Evolutionary conservation across 768 basidiomycete species (phyloP).

Genomic region (Trametes villosa): DNA sequence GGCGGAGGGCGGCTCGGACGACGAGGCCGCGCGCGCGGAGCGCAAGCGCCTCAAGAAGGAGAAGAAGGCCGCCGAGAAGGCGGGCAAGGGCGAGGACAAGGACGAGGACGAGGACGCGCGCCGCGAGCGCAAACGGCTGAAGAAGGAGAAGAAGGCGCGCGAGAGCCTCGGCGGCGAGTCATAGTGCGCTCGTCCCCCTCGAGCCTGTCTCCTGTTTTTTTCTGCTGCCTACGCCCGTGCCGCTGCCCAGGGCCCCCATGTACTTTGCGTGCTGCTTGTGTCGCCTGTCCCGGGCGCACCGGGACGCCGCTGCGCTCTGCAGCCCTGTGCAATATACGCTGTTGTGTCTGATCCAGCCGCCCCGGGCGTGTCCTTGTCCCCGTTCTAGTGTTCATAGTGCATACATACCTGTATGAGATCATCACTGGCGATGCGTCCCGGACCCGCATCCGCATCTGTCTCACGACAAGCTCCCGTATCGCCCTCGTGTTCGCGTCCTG

Average conservation of each 20-base stretch:
- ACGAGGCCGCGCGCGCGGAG: conserved; percentile 44
- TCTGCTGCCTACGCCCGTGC: neutral
- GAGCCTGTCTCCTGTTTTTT: neutral
- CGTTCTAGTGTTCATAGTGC: conserved; percentile 5
- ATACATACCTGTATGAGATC: conserved; percentile 16
- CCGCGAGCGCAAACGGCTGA: conserved; percentile 37
- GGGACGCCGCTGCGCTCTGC: neutral
- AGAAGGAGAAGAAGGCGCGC: conserved; percentile 42
- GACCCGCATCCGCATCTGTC: neutral
- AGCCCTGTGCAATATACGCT: conserved; percentile 18
- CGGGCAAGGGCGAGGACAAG: conserved; percentile 59
- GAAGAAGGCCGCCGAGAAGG: conserved; percentile 41
- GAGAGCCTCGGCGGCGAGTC: conserved; percentile 44
- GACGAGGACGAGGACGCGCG: conserved; percentile 42
- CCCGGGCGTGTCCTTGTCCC: neutral
- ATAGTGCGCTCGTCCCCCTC: conserved; percentile 10
- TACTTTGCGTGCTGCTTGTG: neutral
- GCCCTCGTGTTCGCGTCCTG: too few species aligned
- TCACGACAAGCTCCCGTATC: neutral
- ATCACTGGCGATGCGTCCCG: neutral
- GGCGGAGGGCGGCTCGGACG: conserved; percentile 50
- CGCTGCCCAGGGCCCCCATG: neutral
- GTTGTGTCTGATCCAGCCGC: conserved; percentile 10
- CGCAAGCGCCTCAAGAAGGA: conserved; percentile 36
- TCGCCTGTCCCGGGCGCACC: neutral